phyloP scores from a whole-genome alignment of 108 stramenopile species.

The Cyclotella atomus region DNA sequence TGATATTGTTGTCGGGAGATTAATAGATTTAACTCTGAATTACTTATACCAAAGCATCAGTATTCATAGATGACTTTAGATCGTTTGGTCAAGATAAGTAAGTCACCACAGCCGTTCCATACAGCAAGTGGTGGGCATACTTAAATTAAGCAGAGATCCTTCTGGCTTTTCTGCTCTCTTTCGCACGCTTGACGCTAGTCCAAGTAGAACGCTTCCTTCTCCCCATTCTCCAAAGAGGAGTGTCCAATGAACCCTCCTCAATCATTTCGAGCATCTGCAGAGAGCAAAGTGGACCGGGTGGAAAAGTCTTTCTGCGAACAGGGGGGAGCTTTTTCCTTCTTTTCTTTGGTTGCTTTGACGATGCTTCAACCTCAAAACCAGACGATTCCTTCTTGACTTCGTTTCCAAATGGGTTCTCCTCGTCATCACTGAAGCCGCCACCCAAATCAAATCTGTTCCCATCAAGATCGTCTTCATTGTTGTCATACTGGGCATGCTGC shows the following conservation, averaged over 20 bases:
- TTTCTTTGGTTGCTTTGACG: background rate
- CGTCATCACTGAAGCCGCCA: no score
- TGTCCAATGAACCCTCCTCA: conserved; percentile 21
- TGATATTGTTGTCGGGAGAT: no score
- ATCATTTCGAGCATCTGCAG: conserved; percentile 24
- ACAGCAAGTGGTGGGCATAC: no score
- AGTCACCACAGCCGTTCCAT: no score
- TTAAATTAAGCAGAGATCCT: background rate
- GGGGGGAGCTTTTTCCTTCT: background rate
- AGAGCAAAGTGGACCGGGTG: conserved; percentile 31
- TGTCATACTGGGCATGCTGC: background rate
- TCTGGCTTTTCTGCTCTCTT: background rate
- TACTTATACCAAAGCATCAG: no score
- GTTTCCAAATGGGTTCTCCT: background rate
- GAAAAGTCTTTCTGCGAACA: conserved; percentile 16
- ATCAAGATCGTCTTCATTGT: background rate
- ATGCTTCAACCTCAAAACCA: background rate
- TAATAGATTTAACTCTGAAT: no score
- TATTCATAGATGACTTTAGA: no score
- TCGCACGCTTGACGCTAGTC: conserved; percentile 10
- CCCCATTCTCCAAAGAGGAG: conserved; percentile 23
- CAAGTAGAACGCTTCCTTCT: conserved; percentile 17
- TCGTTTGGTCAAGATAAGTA: no score
- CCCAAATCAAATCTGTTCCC: no score
- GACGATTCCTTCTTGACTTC: no score